These are phyloP conservation scores for Chalaropsis ovoidea DNA, from an alignment of 2,329 filamentous ascomycete species.

Conservation along the genomic window DNA sequence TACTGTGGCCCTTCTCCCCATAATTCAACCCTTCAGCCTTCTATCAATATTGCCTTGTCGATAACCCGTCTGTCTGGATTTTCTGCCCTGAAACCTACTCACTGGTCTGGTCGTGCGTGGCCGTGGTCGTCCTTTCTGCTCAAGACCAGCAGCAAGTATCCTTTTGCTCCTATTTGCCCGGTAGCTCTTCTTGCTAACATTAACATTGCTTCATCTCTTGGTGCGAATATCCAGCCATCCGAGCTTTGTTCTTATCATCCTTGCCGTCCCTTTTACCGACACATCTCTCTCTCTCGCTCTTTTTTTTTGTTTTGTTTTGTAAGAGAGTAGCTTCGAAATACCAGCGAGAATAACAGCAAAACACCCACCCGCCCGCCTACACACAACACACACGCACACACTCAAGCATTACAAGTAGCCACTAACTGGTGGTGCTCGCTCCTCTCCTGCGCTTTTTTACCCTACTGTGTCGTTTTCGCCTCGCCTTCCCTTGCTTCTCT, in stretches of 20 bases:
- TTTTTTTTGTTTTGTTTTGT: conserved; percentile 8
- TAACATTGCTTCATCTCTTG: conserved; percentile 4
- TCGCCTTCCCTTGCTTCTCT: conserved; percentile 5
- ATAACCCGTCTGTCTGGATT: not conserved
- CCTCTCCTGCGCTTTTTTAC: not conserved
- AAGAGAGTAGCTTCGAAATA: not conserved
- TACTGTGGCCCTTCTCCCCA: conserved; percentile 3
- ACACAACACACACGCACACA: not conserved
- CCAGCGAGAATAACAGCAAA: not conserved
- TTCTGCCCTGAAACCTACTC: not conserved
- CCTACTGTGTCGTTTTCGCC: not conserved
- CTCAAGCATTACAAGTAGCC: not conserved
- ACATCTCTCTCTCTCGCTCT: conserved; percentile 2
- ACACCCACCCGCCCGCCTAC: too few relatives aligned
- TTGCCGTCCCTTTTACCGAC: conserved; percentile 15
- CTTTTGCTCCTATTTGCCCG: not conserved
- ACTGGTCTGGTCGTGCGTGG: not conserved
- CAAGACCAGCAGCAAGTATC: not conserved
- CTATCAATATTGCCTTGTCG: not conserved
- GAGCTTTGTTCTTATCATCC: conserved; percentile 18
- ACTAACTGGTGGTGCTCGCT: conserved; percentile 4
- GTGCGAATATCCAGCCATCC: conserved; percentile 14
- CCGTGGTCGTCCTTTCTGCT: not conserved
- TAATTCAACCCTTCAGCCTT: conserved; percentile 13
- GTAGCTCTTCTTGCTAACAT: conserved; percentile 5